These are phyloP conservation scores for Backusella westeae DNA, from an alignment of 192 early-diverging fungal genomes.

Conservation along the genomic window DNA sequence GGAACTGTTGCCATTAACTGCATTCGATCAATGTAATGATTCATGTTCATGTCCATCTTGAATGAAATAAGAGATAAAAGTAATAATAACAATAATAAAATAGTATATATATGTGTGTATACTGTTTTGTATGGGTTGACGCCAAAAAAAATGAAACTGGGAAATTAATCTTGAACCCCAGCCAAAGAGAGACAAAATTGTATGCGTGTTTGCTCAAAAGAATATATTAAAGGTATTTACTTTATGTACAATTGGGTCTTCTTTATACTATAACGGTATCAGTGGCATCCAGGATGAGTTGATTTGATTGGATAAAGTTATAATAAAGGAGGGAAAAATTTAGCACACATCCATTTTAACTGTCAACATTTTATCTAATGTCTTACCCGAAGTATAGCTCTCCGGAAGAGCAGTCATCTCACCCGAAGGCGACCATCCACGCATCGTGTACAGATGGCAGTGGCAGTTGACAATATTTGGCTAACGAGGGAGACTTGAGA, in stretches of 20 bases:
- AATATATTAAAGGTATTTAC: neutral
- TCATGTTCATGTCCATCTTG: neutral
- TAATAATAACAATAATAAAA: neutral
- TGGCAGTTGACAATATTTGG: too few relatives aligned
- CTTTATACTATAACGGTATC: neutral
- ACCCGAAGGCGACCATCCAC: too few relatives aligned
- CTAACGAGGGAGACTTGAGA: too few relatives aligned
- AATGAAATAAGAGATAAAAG: neutral
- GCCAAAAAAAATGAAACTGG: neutral
- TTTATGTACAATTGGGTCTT: neutral
- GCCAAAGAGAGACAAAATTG: neutral
- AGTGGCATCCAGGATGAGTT: too few relatives aligned
- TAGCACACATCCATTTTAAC: too few relatives aligned
- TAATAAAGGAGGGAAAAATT: too few relatives aligned
- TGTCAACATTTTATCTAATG: too few relatives aligned
- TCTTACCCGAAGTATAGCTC: too few relatives aligned
- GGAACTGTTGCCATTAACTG: slow-evolving; percentile 34
- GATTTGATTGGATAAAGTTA: too few relatives aligned
- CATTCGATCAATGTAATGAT: slow-evolving; percentile 18
- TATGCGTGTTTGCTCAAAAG: neutral
- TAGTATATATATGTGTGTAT: neutral
- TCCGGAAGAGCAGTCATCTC: too few relatives aligned
- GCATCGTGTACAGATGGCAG: too few relatives aligned
- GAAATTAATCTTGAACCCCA: neutral
- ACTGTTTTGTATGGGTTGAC: neutral